Percentiles rank a stretch among this genome's conserved stretches.
Evolutionary conservation across 768 basidiomycete genomes (phyloP).

Genomic region (Fibroporia radiculosa): DNA sequence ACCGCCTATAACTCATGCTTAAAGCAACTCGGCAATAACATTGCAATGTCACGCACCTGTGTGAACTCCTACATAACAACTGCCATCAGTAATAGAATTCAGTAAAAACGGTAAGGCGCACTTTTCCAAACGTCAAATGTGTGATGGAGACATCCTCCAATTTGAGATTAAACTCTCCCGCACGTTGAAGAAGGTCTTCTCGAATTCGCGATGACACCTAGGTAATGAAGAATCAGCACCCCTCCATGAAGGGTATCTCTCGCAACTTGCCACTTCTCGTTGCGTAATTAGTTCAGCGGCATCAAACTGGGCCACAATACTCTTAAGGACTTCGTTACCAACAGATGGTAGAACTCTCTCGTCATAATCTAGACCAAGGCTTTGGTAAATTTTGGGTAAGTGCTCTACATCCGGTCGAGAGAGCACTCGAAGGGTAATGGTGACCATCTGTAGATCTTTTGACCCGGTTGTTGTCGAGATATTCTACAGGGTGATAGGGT

Average conservation of each 20-base stretch:
- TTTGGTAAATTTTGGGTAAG: slow-evolving; percentile 90
- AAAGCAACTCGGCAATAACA: neutral
- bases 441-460: slow-evolving; percentile 98
- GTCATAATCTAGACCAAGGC: slow-evolving; percentile 92
- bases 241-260: no score
- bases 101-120: slow-evolving; percentile 20
- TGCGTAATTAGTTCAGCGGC: slow-evolving; percentile 96
- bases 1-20: slow-evolving; percentile 55
- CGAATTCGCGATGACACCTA: slow-evolving; percentile 89
- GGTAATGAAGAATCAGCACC: neutral
- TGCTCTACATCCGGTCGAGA: slow-evolving; percentile 87
- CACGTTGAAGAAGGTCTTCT: slow-evolving; percentile 85
- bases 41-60: slow-evolving; percentile 33
- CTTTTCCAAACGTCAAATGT: slow-evolving; percentile 83
- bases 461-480: slow-evolving; percentile 99
- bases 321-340: slow-evolving; percentile 96
- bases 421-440: slow-evolving; percentile 91
- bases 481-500: slow-evolving; percentile 50
- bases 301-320: slow-evolving; percentile 97
- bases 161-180: slow-evolving; percentile 91
- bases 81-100: slow-evolving; percentile 3
- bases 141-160: slow-evolving; percentile 98
- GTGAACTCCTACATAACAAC: slow-evolving; percentile 68
- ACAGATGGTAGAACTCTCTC: slow-evolving; percentile 96
- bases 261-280: slow-evolving; percentile 87